Evolutionary conservation across 2,329 filamentous ascomycete species (phyloP).

Genomic region (Epichloe baconii): DNA sequence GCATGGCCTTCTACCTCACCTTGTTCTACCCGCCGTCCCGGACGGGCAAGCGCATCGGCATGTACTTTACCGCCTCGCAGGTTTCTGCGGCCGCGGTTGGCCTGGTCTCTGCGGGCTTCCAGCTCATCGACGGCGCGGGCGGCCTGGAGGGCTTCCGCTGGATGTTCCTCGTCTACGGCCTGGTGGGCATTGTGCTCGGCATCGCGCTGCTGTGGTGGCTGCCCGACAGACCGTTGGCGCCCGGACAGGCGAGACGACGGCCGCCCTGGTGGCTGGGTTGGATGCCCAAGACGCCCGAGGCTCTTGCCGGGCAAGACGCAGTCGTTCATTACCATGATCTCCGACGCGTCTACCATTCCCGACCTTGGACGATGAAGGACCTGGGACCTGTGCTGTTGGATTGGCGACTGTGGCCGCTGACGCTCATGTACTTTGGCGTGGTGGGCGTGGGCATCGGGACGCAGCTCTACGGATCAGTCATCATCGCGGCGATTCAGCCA

Average conservation of each 20-base stretch:
- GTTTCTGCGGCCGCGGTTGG: slow-evolving; percentile 82
- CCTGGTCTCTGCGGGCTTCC: slow-evolving; percentile 80
- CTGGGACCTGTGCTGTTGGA: slow-evolving; percentile 60
- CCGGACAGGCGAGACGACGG: slow-evolving; percentile 45
- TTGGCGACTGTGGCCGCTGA: slow-evolving; percentile 78
- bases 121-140: slow-evolving; percentile 69
- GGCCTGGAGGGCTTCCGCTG: slow-evolving; percentile 75
- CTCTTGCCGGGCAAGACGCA: slow-evolving; percentile 64
- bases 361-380: slow-evolving; percentile 61
- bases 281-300: slow-evolving; percentile 57
- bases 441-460: slow-evolving; percentile 86
- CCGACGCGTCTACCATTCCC: slow-evolving; percentile 63
- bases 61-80: slow-evolving; percentile 81
- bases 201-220: slow-evolving; percentile 77
- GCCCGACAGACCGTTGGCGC: slow-evolving; percentile 65
- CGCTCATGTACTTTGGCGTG: slow-evolving; percentile 89
- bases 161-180: slow-evolving; percentile 86
- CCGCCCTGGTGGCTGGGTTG: slow-evolving; percentile 44
- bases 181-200: slow-evolving; percentile 60
- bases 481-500: slow-evolving; percentile 68
- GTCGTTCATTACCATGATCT: slow-evolving; percentile 73
- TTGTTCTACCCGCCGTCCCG: slow-evolving; percentile 82
- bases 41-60: slow-evolving; percentile 76
- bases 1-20: slow-evolving; percentile 86
- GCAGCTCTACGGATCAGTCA: slow-evolving; percentile 77